Base-by-base conservation (phyloP, 345 rosid species). In the Populus alba region DNA sequence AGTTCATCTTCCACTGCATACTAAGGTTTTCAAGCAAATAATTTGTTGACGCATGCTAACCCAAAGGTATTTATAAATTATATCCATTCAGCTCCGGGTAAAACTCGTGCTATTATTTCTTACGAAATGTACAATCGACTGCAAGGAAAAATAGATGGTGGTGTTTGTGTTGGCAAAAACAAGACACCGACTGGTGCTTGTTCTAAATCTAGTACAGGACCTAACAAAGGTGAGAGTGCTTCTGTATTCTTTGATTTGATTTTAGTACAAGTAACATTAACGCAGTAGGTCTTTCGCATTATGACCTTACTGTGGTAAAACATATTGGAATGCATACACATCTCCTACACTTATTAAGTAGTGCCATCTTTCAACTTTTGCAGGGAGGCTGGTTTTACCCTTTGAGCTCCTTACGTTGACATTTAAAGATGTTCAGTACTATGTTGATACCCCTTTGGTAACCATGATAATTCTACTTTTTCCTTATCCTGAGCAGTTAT, bases 311-410 rank as follows among this genome's bases (percentile, higher is more conserved):
- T 41, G 11, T 10, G 45, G 13, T 11, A 41, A 41, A 41, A 41
- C 45, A 10, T 41, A 10, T 10, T 41, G 45, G 45, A 41, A 41
- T 41, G 13, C 45, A 41, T 41, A 10, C 51, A 47, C 4, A 47
- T 47, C 51, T 13, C 51, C 51, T 15, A 13, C 51, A 47, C 51
- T 47, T 47, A 2, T 1, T 47, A 20, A 55, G 17, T 25, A 16
- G 23, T 53, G 6, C 57, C 37, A 57, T 61, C 43, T 43, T 27
- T 76, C 27, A 31, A 17, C 51, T 71, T 38, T 74, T 75, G 63
- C 86, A 93, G 98, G 89, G 68, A 87, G 85, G 84, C 79, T 90
- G 87, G 85, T 85, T 59, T 80, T 94, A 70, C 97, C 97, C 41
- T 92, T 92, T 77, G 76, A 87, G 57, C 92, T 95, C 17, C 35